A percentile compares a stretch with the other conserved stretches of the same genome.
Evolutionary conservation across 352 stramenopile genomes (phyloP).

Genomic region (Globisporangium camurandrum): DNA sequence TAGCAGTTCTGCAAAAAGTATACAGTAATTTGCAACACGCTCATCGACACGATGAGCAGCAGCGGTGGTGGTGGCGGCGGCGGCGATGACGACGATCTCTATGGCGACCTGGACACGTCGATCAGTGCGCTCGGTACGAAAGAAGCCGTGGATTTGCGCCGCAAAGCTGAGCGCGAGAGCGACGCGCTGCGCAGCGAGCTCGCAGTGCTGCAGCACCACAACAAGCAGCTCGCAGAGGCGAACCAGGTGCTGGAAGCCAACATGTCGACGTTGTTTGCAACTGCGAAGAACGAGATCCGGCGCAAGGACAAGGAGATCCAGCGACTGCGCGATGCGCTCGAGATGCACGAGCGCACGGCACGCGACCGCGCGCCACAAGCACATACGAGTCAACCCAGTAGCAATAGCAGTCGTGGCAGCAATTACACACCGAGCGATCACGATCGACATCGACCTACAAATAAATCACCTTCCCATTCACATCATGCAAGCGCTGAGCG

Average conservation of each 20-base stretch:
- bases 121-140: conserved; percentile 58
- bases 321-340: conserved; percentile 42
- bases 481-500: conserved; percentile 4
- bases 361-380: neutral
- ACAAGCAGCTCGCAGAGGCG: conserved; percentile 42
- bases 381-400: neutral
- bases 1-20: too few species aligned
- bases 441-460: neutral
- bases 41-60: neutral
- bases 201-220: conserved; percentile 55
- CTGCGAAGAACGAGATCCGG: conserved; percentile 62
- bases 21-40: too few species aligned
- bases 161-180: conserved; percentile 45
- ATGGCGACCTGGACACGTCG: conserved; percentile 78
- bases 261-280: conserved; percentile 67
- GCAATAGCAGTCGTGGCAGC: neutral
- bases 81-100: conserved; percentile 44
- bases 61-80: neutral
- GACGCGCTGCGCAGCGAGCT: conserved; percentile 40
- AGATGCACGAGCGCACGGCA: conserved; percentile 9
- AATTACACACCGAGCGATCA: too few species aligned
- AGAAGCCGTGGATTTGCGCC: conserved; percentile 47
- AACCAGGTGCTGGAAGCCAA: conserved; percentile 64
- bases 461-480: conserved; percentile 4
- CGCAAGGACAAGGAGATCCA: conserved; percentile 79